A percentile compares a stretch with the other conserved stretches of the same genome.
phyloP scores from a whole-genome alignment of 331 rosid genomes.

The Pyrus hybrid region DNA sequence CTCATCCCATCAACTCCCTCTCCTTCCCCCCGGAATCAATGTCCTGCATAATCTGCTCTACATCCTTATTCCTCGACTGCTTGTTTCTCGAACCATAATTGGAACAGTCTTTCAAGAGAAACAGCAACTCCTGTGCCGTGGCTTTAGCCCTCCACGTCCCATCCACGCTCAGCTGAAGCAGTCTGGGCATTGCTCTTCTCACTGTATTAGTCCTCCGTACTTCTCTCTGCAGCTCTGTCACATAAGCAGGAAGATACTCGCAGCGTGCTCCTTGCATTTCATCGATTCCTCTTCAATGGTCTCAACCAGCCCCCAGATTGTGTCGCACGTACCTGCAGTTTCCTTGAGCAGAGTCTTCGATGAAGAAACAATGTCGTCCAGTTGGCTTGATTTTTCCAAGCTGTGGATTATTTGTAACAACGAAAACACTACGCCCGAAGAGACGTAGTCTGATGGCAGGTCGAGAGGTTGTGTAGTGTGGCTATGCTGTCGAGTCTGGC shows the following conservation, averaged over 20 bases:
- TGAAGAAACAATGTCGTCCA: slow-evolving; percentile 41
- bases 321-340: slow-evolving; percentile 25
- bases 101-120: slow-evolving; percentile 58
- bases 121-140: slow-evolving; percentile 38
- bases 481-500: slow-evolving; percentile 60
- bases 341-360: slow-evolving; percentile 46
- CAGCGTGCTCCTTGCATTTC: slow-evolving; percentile 59
- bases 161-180: no score
- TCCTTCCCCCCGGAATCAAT: slow-evolving; percentile 46
- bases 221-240: slow-evolving; percentile 70
- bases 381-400: slow-evolving; percentile 38
- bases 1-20: slow-evolving; percentile 38
- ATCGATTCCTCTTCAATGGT: slow-evolving; percentile 58
- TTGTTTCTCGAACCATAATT: slow-evolving; percentile 24
- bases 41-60: slow-evolving; percentile 60
- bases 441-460: slow-evolving; percentile 38
- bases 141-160: slow-evolving; percentile 19
- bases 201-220: slow-evolving; percentile 56
- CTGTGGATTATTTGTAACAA: slow-evolving; percentile 40
- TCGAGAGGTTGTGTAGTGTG: slow-evolving; percentile 69
- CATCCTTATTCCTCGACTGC: slow-evolving; percentile 29
- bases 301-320: slow-evolving; percentile 57
- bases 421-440: slow-evolving; percentile 37
- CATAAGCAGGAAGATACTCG: slow-evolving; percentile 42
- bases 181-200: slow-evolving; percentile 31